These are phyloP conservation scores for Galeopsis tetrahit DNA, from an alignment of 257 asterid genomes.

Conservation along the genomic window DNA sequence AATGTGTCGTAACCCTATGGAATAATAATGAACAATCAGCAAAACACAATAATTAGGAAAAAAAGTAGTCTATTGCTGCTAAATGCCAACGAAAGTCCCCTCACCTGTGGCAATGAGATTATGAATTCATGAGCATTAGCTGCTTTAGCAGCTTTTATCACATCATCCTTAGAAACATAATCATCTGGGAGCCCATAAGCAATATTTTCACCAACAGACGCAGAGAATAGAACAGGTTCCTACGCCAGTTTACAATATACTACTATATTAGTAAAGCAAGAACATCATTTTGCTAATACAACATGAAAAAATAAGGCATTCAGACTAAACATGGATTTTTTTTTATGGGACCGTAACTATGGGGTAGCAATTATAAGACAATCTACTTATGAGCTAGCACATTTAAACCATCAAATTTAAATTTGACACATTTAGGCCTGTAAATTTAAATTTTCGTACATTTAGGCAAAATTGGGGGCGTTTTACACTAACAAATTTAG, in stretches of 20 bases:
- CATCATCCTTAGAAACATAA: slow-evolving; percentile 79
- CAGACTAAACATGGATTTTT: not conserved
- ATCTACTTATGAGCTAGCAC: too few relatives aligned
- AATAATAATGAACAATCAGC: slow-evolving; percentile 29
- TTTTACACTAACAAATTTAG: too few relatives aligned
- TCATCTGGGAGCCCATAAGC: slow-evolving; percentile 98
- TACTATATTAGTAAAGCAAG: slow-evolving; percentile 30
- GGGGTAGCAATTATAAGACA: too few relatives aligned
- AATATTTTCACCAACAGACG: slow-evolving; percentile 93
- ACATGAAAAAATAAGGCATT: slow-evolving; percentile 12
- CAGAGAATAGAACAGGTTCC: slow-evolving; percentile 97
- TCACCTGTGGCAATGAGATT: slow-evolving; percentile 90
- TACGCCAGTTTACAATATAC: slow-evolving; percentile 36
- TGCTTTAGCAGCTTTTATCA: slow-evolving; percentile 96
- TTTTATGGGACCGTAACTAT: too few relatives aligned
- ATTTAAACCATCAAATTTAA: too few relatives aligned
- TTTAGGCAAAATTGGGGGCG: too few relatives aligned
- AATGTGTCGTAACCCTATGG: slow-evolving; percentile 86
- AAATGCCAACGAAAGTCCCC: slow-evolving; percentile 22
- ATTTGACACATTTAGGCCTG: too few relatives aligned
- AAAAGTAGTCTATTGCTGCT: slow-evolving; percentile 6
- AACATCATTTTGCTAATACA: not conserved
- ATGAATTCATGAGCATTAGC: slow-evolving; percentile 98
- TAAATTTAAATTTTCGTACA: too few relatives aligned
- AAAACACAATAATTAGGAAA: slow-evolving; percentile 27